Percentiles rank a stretch among this genome's conserved stretches.
Evolutionary conservation across 2,329 filamentous ascomycete species (phyloP).

Genomic region (Leptographium wingfieldii): DNA sequence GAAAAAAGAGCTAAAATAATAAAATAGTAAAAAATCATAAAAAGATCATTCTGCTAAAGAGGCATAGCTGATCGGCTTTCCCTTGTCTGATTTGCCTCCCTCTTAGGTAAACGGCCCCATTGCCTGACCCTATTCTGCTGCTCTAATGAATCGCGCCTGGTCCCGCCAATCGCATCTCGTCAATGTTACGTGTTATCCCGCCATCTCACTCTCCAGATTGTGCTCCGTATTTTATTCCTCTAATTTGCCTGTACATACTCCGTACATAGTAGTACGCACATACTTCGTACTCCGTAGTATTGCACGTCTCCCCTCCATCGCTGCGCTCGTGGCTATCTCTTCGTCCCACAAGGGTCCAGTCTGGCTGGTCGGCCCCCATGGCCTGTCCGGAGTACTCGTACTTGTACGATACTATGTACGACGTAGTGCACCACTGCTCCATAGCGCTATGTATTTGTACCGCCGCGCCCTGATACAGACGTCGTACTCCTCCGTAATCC

Average conservation of each 20-base stretch:
- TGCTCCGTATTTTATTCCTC: not conserved
- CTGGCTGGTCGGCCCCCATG: not conserved
- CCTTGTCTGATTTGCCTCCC: not conserved
- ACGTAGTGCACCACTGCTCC: too few species aligned
- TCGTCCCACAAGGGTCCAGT: not conserved
- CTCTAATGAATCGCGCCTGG: not conserved
- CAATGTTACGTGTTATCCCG: not conserved
- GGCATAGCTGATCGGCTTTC: too few species aligned
- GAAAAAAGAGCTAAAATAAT: not conserved
- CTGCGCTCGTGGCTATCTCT: not conserved
- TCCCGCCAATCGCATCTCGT: not conserved
- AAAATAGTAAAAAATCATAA: not conserved
- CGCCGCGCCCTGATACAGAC: too few species aligned
- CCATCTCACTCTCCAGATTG: not conserved
- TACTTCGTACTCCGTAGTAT: not conserved
- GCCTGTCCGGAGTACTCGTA: too few species aligned
- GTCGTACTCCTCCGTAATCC: not conserved
- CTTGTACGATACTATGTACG: too few species aligned
- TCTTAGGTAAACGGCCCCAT: not conserved
- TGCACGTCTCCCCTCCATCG: not conserved
- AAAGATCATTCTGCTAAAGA: not conserved
- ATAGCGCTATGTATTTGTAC: too few species aligned
- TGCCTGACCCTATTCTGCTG: not conserved
- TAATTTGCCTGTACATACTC: too few species aligned
- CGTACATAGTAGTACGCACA: too few species aligned